phyloP scores from a whole-genome alignment of 176 grass and related monocot species.

The Musa beccarii region DNA sequence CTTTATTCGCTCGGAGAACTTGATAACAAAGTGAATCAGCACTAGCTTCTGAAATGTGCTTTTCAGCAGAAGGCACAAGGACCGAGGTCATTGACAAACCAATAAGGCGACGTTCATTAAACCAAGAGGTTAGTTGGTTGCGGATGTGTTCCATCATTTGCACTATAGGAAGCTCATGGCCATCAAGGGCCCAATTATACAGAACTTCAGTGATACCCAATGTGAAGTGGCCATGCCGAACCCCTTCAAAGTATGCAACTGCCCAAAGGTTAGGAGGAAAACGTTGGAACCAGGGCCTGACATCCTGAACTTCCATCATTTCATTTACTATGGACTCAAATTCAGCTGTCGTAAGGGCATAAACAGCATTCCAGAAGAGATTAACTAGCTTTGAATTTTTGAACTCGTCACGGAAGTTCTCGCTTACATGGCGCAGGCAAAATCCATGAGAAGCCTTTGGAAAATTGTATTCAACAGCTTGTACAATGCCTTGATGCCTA shows the following conservation, averaged over 20 bases:
- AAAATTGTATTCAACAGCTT: constrained; percentile 68
- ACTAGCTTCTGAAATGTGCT: constrained; percentile 75
- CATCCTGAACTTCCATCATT: constrained; percentile 92
- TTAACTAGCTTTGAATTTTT: constrained; percentile 95
- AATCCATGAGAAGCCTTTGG: constrained; percentile 83
- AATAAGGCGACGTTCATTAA: constrained; percentile 55
- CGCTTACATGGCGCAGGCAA: constrained; percentile 77
- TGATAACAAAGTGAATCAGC: constrained; percentile 80
- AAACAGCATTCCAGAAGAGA: constrained; percentile 89
- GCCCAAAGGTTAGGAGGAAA: constrained; percentile 92
- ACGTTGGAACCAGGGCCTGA: constrained; percentile 70
- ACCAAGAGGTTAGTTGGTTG: constrained; percentile 66
- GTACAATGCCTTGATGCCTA: constrained; percentile 53
- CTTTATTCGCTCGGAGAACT: constrained; percentile 96
- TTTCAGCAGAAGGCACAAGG: constrained; percentile 91
- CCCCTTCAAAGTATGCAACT: constrained; percentile 75
- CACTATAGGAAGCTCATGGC: constrained; percentile 89
- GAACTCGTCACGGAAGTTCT: constrained; percentile 92
- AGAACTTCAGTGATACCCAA: constrained; percentile 73
- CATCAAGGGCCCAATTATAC: constrained; percentile 81
- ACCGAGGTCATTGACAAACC: constrained; percentile 54
- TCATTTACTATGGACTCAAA: constrained; percentile 82
- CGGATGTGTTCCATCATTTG: constrained; percentile 89
- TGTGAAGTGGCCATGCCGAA: constrained; percentile 83
- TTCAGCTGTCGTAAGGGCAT: constrained; percentile 65